Evolutionary conservation across 805 yeast genomes (phyloP), one percentile per base, ranked within the genome.

Genomic region (Candida palmyrensis): DNA sequence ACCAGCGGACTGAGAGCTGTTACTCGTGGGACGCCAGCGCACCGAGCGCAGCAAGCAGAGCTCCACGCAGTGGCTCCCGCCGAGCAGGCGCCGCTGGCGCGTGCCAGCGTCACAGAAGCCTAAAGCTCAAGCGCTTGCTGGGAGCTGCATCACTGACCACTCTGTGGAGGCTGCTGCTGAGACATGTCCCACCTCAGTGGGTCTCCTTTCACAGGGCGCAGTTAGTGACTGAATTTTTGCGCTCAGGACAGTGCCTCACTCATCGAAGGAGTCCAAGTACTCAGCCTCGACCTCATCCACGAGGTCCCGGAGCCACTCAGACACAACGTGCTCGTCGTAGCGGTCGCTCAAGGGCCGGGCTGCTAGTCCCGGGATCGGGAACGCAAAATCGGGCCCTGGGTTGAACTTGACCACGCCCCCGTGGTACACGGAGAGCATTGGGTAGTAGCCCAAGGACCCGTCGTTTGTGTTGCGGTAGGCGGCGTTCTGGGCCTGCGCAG

Each of bases 381-480:
- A 66, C 39, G 66, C 64, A 44, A 88, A 72, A 9, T 77, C 66
- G 0, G 86, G 82, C 0, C 88, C 83, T 2, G 86, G 68, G 41
- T 83, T 78, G 36, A 90, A 54, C 38, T 73, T 64, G 4, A 85
- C 95, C 7, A 72, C 62, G 0, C 97, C 97, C 2, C 82, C 82
- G 43, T 76, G 77, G 51, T 76, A 92, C 17, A 82, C 83, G 35
- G 95, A 83, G 21, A 86, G 68, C 63, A 88, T 85, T 1, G 98
- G 97, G 57, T 79, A 92, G 53, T 92, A 92, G 0, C 97, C 98
- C 35, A 87, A 59, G 27, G 76, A 63, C 1, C 95, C 95, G 51
- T 92, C 96, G 52, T 92, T 94, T 47, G 75, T 48, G 51, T 66
- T 44, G 30, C 50, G 44, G 43, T 59, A 61, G 29, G 53, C 61